phyloP scores from a whole-genome alignment of 495 filamentous ascomycete species.

The Sordaria brevicollis region DNA sequence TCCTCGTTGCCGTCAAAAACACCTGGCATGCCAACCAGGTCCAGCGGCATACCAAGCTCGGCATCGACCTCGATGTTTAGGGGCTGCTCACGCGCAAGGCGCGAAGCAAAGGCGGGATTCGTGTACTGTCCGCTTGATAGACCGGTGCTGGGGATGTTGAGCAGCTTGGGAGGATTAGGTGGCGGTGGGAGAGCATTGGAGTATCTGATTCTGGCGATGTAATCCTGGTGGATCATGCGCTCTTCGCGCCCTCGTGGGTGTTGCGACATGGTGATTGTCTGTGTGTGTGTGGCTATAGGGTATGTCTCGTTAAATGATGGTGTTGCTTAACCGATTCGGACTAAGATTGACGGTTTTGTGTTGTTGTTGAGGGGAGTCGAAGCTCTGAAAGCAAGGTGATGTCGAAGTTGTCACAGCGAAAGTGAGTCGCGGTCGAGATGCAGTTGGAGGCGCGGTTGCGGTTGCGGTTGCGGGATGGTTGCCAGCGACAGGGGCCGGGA shows the following conservation, averaged over 20 bases:
- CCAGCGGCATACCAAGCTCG: conserved; percentile 94
- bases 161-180: conserved; percentile 85
- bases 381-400: neutral
- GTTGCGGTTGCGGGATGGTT: neutral
- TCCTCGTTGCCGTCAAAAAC: conserved; percentile 93
- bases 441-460: neutral
- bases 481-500: neutral
- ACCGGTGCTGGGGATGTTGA: conserved; percentile 90
- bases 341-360: neutral
- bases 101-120: conserved; percentile 74
- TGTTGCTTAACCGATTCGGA: neutral
- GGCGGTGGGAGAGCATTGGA: conserved; percentile 91
- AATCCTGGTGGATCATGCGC: conserved; percentile 79
- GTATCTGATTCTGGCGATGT: conserved; percentile 89
- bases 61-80: conserved; percentile 95
- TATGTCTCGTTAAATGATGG: conserved; percentile 29
- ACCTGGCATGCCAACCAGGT: conserved; percentile 86
- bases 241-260: conserved; percentile 26
- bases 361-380: neutral
- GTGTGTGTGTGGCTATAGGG: neutral
- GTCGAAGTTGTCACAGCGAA: neutral
- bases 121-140: conserved; percentile 74
- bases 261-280: neutral
- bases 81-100: conserved; percentile 81
- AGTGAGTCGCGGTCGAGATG: neutral